Base-by-base conservation (phyloP, 2,329 filamentous ascomycete species). In the Fusarium subglutinans region DNA sequence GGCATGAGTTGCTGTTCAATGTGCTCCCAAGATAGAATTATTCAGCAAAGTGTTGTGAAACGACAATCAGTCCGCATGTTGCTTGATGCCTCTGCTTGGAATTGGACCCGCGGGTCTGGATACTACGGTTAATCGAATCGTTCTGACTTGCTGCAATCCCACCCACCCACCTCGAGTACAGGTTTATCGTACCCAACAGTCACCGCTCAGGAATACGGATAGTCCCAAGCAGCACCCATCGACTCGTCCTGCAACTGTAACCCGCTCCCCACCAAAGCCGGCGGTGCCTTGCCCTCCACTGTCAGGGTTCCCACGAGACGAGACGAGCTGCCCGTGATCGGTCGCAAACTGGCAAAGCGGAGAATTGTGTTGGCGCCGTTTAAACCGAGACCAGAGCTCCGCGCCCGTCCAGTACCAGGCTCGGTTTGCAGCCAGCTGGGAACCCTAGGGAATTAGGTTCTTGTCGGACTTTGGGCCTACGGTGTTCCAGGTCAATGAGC, bases 401-500 rank as follows among this genome's bases (percentile, higher is more conserved):
- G 45, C 55, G 62, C 47, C 45, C 56, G 59, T 59, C 70, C 61
- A 73, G 71, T 71, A 44, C 60, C 72, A 72, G 64, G 60, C 72
- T 68, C 20, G 43, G 60, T 74, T 69, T 69, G 65, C 60, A 69
- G 57, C 67, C 67, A 71, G 61, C 50, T 66, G 62, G 51, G 44
- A 74, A 68, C 62, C 70, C 45, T 68, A 57, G 45, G 37, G 45
- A 44, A 75, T 70, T 74, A 72, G 64, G 68, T 69, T 75, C 60
- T 63, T 35, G 68, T 72, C 48, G 45, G 68, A 60, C 67, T 69
- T 71, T 57, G 40, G 44, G 59, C 59, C 63, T 58, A 64, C 50
- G 50, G 55, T 55, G 62, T 71, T 63, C 63, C 41, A 50, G 56
- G 72, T 76, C 68, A 67, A 77, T 72, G 74, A 77, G 76, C 65